phyloP scores from a whole-genome alignment of 805 yeast species.

The Teunomyces funiuensis region DNA sequence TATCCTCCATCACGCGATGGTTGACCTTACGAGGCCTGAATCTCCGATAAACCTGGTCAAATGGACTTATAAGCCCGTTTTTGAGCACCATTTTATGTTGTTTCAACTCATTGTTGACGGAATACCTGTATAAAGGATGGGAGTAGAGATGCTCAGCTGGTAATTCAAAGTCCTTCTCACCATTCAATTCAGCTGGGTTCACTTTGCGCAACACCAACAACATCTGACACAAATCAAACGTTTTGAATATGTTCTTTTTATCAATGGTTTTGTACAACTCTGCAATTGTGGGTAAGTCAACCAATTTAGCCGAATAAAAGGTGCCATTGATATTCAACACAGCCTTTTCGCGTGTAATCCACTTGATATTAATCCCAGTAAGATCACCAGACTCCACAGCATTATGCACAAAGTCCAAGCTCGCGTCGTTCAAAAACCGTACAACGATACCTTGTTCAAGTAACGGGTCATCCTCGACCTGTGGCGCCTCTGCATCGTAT shows the following conservation, averaged over 20 bases:
- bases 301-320: conserved; percentile 76
- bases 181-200: conserved; percentile 36
- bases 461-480: conserved; percentile 90
- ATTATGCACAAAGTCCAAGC: conserved; percentile 68
- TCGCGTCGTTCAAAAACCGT: conserved; percentile 68
- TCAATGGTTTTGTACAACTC: conserved; percentile 90
- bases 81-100: conserved; percentile 51
- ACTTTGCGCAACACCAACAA: conserved; percentile 65
- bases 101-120: conserved; percentile 38
- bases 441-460: conserved; percentile 83
- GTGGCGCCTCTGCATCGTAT: conserved; percentile 95
- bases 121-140: conserved; percentile 40
- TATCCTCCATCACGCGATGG: conserved; percentile 68
- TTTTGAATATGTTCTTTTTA: conserved; percentile 81
- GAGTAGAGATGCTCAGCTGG: conserved; percentile 32
- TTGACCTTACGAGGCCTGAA: conserved; percentile 72
- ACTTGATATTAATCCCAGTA: conserved; percentile 68
- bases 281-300: conserved; percentile 85
- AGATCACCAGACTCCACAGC: conserved; percentile 80
- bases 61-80: conserved; percentile 86
- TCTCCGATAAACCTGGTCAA: conserved; percentile 65
- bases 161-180: conserved; percentile 48
- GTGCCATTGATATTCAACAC: conserved; percentile 66
- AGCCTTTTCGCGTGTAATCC: conserved; percentile 82
- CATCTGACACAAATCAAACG: conserved; percentile 84